These are phyloP conservation scores for Scheffersomyces parashehatae DNA, from an alignment of 1,139 yeast species.

Conservation along the genomic window DNA sequence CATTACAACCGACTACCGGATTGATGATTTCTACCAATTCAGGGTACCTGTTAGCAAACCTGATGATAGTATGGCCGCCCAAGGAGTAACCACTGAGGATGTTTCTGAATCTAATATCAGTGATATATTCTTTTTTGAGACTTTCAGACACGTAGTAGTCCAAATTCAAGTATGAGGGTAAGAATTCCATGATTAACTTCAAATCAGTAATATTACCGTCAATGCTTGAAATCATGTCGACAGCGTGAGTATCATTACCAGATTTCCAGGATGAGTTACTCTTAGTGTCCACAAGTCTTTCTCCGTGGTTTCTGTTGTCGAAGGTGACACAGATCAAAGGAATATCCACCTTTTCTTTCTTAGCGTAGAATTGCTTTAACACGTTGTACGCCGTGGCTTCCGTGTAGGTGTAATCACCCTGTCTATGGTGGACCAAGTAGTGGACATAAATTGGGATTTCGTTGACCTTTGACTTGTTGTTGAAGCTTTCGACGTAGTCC, in stretches of 20 bases:
- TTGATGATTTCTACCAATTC: conserved; percentile 37
- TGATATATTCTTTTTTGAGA: conserved; percentile 17
- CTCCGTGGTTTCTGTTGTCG: conserved; percentile 66
- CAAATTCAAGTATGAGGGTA: conserved; percentile 47
- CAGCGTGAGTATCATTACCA: conserved; percentile 53
- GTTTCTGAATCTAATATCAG: conserved; percentile 28
- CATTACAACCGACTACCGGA: conserved; percentile 51
- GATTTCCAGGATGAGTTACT: conserved; percentile 46
- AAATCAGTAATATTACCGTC: conserved; percentile 55
- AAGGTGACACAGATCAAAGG: conserved; percentile 53
- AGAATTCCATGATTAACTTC: conserved; percentile 45
- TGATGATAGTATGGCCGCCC: conserved; percentile 61
- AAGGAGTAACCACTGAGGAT: conserved; percentile 56
- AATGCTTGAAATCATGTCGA: conserved; percentile 53
- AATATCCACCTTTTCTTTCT: conserved; percentile 13
- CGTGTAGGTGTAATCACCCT: conserved; percentile 26
- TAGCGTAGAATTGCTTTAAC: conserved; percentile 25
- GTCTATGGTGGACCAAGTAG: conserved; percentile 43
- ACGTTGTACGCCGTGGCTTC: conserved; percentile 34
- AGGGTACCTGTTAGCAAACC: conserved; percentile 45
- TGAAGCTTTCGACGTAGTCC: conserved; percentile 21
- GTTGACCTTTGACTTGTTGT: conserved; percentile 8
- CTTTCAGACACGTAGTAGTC: conserved; percentile 27
- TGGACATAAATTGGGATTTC: conserved; percentile 37
- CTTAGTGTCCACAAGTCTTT: conserved; percentile 34